phyloP scores from a whole-genome alignment of 148 eudicot species.

The Silene uniflora region DNA sequence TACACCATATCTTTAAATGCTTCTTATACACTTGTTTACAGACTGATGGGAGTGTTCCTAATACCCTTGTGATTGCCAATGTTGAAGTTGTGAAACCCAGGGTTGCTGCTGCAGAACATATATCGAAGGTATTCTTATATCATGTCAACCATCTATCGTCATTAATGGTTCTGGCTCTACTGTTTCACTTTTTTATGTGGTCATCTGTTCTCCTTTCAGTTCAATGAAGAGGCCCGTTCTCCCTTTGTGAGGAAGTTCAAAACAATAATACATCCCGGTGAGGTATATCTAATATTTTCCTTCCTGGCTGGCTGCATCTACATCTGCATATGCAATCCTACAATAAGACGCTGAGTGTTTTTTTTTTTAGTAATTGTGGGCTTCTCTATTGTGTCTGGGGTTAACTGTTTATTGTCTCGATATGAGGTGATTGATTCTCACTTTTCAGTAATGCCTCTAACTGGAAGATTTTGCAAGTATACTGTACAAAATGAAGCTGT shows the following conservation, averaged over 20 bases:
- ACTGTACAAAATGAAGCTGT: background rate
- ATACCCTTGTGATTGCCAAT: slow-evolving; percentile 89
- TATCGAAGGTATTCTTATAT: slow-evolving; percentile 58
- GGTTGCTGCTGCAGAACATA: slow-evolving; percentile 98
- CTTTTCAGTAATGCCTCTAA: background rate
- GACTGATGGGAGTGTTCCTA: slow-evolving; percentile 97
- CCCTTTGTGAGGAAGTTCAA: slow-evolving; percentile 90
- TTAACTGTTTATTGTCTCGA: background rate
- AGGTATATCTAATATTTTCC: slow-evolving; percentile 44
- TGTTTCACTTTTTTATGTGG: background rate
- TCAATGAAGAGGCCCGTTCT: slow-evolving; percentile 96
- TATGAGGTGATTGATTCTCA: too few species aligned
- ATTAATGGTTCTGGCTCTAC: background rate
- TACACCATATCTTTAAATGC: background rate
- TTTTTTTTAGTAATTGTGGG: background rate
- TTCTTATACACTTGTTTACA: slow-evolving; percentile 27
- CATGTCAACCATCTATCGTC: background rate
- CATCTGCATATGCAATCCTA: background rate
- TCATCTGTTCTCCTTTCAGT: slow-evolving; percentile 46
- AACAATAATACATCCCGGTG: slow-evolving; percentile 97
- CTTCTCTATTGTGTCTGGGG: background rate
- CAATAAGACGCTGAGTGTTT: background rate
- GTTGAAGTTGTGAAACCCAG: slow-evolving; percentile 94
- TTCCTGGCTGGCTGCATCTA: background rate
- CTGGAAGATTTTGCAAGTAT: background rate